Evolutionary conservation across 106 monocot genomes (phyloP).

Genomic region (Ottelia alismoides): DNA sequence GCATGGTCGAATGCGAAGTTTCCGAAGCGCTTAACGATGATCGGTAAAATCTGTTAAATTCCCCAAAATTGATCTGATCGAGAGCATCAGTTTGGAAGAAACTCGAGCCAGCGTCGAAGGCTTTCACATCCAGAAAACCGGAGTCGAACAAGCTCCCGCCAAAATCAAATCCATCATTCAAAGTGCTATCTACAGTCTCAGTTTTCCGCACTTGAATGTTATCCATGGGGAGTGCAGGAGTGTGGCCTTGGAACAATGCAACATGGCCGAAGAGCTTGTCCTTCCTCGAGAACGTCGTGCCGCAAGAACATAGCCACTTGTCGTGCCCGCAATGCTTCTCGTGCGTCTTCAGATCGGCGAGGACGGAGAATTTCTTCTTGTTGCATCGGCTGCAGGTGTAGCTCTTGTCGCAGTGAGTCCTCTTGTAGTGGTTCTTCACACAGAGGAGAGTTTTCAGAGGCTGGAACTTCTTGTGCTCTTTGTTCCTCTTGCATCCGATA

Average conservation of each 20-base stretch:
- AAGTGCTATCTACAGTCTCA: background rate
- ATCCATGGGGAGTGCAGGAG: constrained; percentile 31
- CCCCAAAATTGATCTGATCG: constrained; percentile 9
- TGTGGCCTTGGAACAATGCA: constrained; percentile 78
- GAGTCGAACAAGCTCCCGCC: constrained; percentile 1
- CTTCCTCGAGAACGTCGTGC: constrained; percentile 79
- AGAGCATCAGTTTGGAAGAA: constrained; percentile 5
- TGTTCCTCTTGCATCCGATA: constrained; percentile 83
- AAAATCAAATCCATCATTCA: constrained; percentile 5
- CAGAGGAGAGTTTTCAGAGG: constrained; percentile 84
- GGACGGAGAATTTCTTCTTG: constrained; percentile 68
- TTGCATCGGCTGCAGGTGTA: constrained; percentile 64
- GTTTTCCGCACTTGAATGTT: constrained; percentile 3
- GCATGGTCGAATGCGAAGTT: constrained; percentile 3
- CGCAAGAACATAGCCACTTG: constrained; percentile 77
- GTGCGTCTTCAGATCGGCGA: constrained; percentile 82
- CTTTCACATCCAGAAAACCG: constrained; percentile 12
- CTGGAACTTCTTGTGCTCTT: constrained; percentile 88
- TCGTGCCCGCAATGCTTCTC: constrained; percentile 86
- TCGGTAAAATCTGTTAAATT: constrained; percentile 2
- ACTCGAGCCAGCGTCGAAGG: constrained; percentile 2
- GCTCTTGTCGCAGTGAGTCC: constrained; percentile 79
- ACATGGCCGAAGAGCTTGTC: constrained; percentile 90
- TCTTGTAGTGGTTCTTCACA: constrained; percentile 96
- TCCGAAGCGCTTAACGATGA: constrained; percentile 12